Percentiles rank a stretch among this genome's conserved stretches.
Conservation (phyloP, 2,329 filamentous ascomycete genomes). For the Apiospora arundinis region DNA sequence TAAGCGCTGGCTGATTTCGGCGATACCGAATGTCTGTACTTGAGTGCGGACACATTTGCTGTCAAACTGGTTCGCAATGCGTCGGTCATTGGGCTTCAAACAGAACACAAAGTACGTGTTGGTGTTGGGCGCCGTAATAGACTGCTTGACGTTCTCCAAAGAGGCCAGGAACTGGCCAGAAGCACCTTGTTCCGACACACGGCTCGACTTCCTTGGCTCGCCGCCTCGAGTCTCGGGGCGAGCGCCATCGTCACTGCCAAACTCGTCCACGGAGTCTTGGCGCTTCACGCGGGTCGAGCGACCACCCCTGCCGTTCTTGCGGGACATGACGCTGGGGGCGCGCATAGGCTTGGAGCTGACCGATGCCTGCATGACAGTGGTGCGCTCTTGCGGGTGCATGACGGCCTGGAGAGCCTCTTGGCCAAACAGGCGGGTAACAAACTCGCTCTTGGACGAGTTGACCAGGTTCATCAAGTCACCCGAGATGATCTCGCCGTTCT, state of each 20-base stretch:
- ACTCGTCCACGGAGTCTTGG: conserved; percentile 52
- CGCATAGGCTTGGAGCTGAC: conserved; percentile 95
- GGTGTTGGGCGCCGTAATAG: conserved; percentile 79
- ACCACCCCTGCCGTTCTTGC: conserved; percentile 62
- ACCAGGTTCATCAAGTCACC: conserved; percentile 96
- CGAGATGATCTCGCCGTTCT: conserved; percentile 95
- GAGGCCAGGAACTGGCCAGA: conserved; percentile 91
- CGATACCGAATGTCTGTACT: conserved; percentile 93
- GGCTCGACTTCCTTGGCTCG: conserved; percentile 49
- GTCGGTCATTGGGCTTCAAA: conserved; percentile 93
- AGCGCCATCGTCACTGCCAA: conserved; percentile 58
- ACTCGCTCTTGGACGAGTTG: conserved; percentile 84
- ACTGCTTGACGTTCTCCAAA: conserved; percentile 89
- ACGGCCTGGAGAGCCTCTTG: conserved; percentile 93
- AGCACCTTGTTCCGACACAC: conserved; percentile 77
- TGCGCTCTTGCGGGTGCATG: conserved; percentile 89
- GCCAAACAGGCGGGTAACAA: conserved; percentile 90
- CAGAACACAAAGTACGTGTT: conserved; percentile 98
- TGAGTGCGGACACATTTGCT: conserved; percentile 97
- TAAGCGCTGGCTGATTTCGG: conserved; percentile 92
- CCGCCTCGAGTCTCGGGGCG: conserved; percentile 31
- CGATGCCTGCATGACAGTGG: conserved; percentile 92
- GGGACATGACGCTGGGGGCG: conserved; percentile 89
- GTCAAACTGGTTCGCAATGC: conserved; percentile 98
- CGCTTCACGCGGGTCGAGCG: conserved; percentile 45